Evolutionary conservation across 208 protist genomes (phyloP), one percentile per base, ranked within the genome.

Genomic region (Crithidia mellificae): DNA sequence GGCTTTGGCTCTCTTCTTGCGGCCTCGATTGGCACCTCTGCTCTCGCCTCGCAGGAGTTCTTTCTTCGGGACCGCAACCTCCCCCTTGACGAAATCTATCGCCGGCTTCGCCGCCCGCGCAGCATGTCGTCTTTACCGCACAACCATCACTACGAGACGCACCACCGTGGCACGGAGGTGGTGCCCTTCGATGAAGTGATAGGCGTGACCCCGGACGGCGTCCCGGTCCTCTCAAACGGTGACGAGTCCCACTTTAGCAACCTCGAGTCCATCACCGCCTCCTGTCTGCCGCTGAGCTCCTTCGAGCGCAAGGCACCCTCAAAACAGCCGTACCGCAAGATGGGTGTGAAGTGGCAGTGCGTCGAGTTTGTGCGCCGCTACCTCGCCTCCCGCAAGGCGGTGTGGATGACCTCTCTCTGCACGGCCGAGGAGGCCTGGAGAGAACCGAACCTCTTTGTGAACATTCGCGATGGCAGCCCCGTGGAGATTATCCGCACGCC

Each of bases 181-280:
- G 73, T 90, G 39, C 77, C 83, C n/a, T 92, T 81, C 46, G 84
- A 80, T 32, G 63, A 74, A 22, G 54, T 91, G 17, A 74, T 94
- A 25, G 85, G 89, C 43, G 39, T 90, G 32, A 85, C 84, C 17
- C 57, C 66, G 25, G 66, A 85, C 30, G 89, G 86, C 41, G 84
- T 91, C 20, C 86, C 89, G 20, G 81, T 90, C 30, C 69, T 91
- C 25, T 94, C 89, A 17, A 92, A 94, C 68, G 84, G 84, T 29
- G 52, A 85, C 17, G 78, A 87, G 59, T 41, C 44, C 11, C 58
- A 84, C 69, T 85, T 84, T 68, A 91, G 78, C 65, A 75, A 87
- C 62, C 47, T 77, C 17, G 64, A 72, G 53, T 88, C 80, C 3
- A 38, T 84, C 29, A 76, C 78, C 12, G 65, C 83, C 7, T 27